Conservation (phyloP, 495 filamentous ascomycete species). For the Daldinia decipiens region DNA sequence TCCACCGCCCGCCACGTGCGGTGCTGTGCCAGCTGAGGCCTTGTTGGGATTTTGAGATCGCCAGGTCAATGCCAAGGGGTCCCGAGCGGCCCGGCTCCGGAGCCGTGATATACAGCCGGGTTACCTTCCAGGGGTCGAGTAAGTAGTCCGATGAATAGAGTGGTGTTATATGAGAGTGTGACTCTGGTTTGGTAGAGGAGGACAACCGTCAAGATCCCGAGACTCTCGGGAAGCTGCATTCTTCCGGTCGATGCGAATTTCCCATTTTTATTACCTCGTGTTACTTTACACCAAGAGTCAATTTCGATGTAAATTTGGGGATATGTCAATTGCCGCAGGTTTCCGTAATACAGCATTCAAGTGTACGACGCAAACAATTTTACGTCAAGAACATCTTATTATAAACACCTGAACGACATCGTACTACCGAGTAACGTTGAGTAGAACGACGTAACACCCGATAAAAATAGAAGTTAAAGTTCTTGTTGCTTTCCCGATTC, state of each 20-base stretch:
- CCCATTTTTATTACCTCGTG: background rate
- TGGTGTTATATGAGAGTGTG: slow-evolving; percentile 3
- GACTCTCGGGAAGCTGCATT: slow-evolving; percentile 14
- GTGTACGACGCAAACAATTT: background rate
- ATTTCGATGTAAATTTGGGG: background rate
- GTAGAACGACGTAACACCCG: slow-evolving; percentile 2
- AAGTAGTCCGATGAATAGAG: slow-evolving; percentile 28
- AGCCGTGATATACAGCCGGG: slow-evolving; percentile 15
- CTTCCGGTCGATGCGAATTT: slow-evolving; percentile 3
- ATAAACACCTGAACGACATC: slow-evolving; percentile 10
- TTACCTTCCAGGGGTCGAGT: slow-evolving; percentile 24
- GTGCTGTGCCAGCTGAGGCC: slow-evolving; percentile 26
- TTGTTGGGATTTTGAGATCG: slow-evolving; percentile 34
- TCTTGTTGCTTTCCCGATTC: slow-evolving; percentile 13
- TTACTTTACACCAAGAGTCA: background rate
- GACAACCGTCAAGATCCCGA: slow-evolving; percentile 14
- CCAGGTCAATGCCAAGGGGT: slow-evolving; percentile 8
- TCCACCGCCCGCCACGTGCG: slow-evolving; percentile 28
- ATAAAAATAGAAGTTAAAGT: slow-evolving; percentile 16
- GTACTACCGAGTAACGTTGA: slow-evolving; percentile 17
- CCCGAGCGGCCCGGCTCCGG: background rate
- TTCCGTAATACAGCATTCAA: background rate
- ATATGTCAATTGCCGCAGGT: background rate
- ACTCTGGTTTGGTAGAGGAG: slow-evolving; percentile 1
- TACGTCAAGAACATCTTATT: background rate